Base-by-base conservation (phyloP, 2,329 filamentous ascomycete species). In the Aspergillus ochraceus region DNA sequence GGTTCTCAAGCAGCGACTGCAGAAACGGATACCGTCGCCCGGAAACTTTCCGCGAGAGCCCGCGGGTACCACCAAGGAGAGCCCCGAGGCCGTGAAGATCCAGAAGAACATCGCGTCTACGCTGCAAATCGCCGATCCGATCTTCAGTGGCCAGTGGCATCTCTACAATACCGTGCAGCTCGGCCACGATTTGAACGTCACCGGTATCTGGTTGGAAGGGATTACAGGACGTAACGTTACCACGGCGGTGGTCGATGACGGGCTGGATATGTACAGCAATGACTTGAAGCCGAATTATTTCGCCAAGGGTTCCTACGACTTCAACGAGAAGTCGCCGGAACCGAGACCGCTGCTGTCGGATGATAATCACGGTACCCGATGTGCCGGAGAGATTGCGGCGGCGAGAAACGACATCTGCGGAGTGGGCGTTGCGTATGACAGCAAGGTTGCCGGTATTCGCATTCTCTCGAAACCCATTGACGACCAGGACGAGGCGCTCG, bases 121-220 rank as follows among this genome's bases (percentile, higher is more conserved):
- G 2, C 81, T 99, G n/a, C 81, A 82, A 14, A 98, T 99, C 64
- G 76, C 81, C 32, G 95, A 99, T 70, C 95, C 95, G 19, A 96
- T 96, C 55, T 99, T 98, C 77, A 82, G 85, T 47, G 90, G 96
- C 58, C 95, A 99, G 77, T 99, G 95, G 95, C 95, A 99, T 82
- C 80, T 99, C 51, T 88, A 90, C 80, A 99, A 99, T 73, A 83
- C 90, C 0, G 74, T 90, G 6, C 87, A 96, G 68, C 73, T 87
- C 0, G 94, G 93, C 6, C 91, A 98, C 76, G 95, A 99, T 74
- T 85, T 99, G 70, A 99, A 99, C 70, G 92, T 98, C n/a, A 96
- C 92, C 0, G 92, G 88, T 12, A 84, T 98, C 6, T 99, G 95
- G 95, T 74, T 91, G 68, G 87, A 95, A 67, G 94, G 93, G 4